Evolutionary conservation across 2,329 filamentous ascomycete species (phyloP), one percentile per base, ranked within the genome.

Genomic region (Penicillium vulpinum): DNA sequence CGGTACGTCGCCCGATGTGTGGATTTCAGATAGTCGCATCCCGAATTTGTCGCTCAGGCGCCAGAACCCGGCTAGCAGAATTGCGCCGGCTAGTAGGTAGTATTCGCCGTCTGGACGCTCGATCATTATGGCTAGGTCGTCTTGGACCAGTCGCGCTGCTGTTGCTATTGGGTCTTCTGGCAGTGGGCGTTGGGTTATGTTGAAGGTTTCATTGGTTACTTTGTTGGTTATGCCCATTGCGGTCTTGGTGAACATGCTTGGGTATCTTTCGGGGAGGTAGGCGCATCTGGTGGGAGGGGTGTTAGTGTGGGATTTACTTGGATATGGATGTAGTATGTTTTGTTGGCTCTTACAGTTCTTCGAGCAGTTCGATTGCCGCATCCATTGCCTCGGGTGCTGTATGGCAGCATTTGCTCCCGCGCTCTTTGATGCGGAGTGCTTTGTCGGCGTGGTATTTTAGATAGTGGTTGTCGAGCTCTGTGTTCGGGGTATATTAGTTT

Each of bases 101-200:
- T 93, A 93, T 71, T 92, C 85, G 0, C 90, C 89, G 68, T 95
- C 90, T 0, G 80, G 72, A 21, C 79, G 81, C 73, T 94, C 90
- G 64, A 93, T 81, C 90, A 95, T 93, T 54, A 95, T 83, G 0
- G 90, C 90, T 0, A 95, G 76, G 70, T 95, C 91, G 68, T 95
- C 91, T 73, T 94, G 91, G 3, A 90, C 77, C 21, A 93, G 81
- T 1, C 90, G 84, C 0, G 86, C 88, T 51, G 81, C 85, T 66
- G 86, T 89, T 57, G 84, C 81, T 87, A 95, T 93, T 0, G 91
- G 90, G 66, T 94, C 89, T 74, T 93, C 90, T 1, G 77, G 72
- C 5, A 92, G 79, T 0, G 88, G 88, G 0, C 85, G 78, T 57
- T 83, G 78, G 2, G 79, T 72, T 38, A 89, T 85, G 71, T 92